A percentile compares a stretch with the other conserved stretches of the same genome.
Conservation (phyloP, 164 flowering plant species). For the Santalum album region DNA sequence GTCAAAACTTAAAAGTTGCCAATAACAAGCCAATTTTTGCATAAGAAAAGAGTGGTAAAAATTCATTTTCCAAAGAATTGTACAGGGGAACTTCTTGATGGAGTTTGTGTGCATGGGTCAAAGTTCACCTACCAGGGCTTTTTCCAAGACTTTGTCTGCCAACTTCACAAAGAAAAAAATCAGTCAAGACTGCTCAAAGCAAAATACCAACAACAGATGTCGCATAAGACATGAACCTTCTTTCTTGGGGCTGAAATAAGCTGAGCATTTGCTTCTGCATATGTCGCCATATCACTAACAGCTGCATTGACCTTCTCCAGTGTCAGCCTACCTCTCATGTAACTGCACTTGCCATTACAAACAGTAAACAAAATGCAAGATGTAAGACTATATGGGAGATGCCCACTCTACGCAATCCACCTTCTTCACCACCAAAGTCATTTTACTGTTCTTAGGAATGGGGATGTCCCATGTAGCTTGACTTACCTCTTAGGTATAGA, state of each 20-base stretch:
- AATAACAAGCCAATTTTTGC: background rate
- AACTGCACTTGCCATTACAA: conserved; percentile 34
- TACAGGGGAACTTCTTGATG: no score
- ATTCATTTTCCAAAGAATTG: no score
- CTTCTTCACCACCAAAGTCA: no score
- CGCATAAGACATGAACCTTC: conserved; percentile 32
- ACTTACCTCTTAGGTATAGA: no score
- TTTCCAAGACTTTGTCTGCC: conserved; percentile 67
- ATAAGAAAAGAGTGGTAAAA: background rate
- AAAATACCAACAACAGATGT: background rate
- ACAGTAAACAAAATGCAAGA: background rate
- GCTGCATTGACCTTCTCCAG: conserved; percentile 88
- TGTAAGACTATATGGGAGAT: background rate
- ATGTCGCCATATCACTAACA: conserved; percentile 77
- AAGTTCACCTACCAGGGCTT: conserved; percentile 63
- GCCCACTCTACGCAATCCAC: no score
- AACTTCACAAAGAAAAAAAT: conserved; percentile 39
- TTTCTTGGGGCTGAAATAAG: conserved; percentile 71
- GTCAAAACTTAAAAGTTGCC: background rate
- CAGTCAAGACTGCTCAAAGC: conserved; percentile 15
- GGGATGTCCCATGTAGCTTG: no score
- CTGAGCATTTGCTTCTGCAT: conserved; percentile 86
- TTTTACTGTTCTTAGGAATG: no score
- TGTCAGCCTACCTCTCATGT: conserved; percentile 94
- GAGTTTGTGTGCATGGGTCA: background rate